Conservation (phyloP, 176 grass and related monocot species). For the Musa beccarii region DNA sequence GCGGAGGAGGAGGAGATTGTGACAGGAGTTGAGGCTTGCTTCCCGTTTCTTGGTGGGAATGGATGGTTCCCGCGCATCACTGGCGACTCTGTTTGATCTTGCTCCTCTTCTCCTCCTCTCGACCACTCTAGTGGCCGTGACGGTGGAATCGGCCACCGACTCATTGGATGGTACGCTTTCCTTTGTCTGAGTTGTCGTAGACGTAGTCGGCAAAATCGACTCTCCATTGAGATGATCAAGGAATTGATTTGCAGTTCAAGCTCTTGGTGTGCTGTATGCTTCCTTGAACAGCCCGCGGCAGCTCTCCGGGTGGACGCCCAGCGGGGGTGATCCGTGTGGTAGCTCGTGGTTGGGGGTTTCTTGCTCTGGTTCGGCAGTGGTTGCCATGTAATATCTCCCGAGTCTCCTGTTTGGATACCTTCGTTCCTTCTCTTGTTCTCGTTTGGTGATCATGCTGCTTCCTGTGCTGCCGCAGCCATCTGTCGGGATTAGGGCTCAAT, state of each 20-base stretch:
- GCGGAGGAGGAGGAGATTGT: not conserved
- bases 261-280: slow-evolving; percentile 12
- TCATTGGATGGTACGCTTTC: not conserved
- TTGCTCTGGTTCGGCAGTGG: slow-evolving; percentile 11
- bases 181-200: not conserved
- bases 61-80: not conserved
- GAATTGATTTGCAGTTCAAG: slow-evolving; percentile 11
- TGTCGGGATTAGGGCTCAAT: slow-evolving; percentile 70
- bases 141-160: slow-evolving; percentile 10
- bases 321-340: not conserved
- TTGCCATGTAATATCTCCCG: not conserved
- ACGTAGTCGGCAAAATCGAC: not conserved
- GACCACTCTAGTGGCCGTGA: not conserved
- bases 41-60: not conserved
- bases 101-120: slow-evolving; percentile 4
- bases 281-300: slow-evolving; percentile 4
- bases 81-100: not conserved
- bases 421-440: not conserved
- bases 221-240: not conserved
- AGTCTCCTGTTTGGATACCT: not conserved
- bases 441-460: slow-evolving; percentile 6
- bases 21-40: not conserved
- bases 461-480: slow-evolving; percentile 35
- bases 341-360: slow-evolving; percentile 1
- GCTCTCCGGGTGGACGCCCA: slow-evolving; percentile 4